Evolutionary conservation across 768 basidiomycete genomes (phyloP), one percentile per base, ranked within the genome.

Genomic region (Calocybe gangraenosa): DNA sequence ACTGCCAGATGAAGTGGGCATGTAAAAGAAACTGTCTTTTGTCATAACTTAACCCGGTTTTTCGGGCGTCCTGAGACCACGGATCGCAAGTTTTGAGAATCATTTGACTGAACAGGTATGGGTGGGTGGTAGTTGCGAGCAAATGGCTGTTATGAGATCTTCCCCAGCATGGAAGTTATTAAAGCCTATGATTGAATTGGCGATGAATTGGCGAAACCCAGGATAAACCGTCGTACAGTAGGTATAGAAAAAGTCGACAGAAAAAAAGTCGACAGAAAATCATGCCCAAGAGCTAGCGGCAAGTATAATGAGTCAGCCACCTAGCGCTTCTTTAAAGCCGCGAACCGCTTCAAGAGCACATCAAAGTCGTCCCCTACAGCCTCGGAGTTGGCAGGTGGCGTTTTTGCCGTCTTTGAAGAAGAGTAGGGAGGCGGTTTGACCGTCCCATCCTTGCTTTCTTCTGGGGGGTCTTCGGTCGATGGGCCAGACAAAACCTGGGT

Each of bases 281-380:
- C 38, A 44, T 39, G 19, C 38, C 38, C 21, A 6, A 37, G n/a
- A 13, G 18, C 13, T 5, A 15, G 9, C 25, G 20, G 4, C 22
- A 18, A 10, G 10, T 6, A 11, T 5, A 5, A 19, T 36, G 48
- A 32, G 30, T 37, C 30, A 38, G 11, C n/a, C 11, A 31, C 25
- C 65, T 64, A 90, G 37, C 81, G 80, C 66, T 89, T 90, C 72
- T 94, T 96, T 55, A 96, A 66, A 21, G 81, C 84, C 49, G 87
- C 90, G 57, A 96, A 95, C 46, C 93, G 80, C 61, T 78, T 81
- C 40, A 84, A 69, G 40, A 96, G 70, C 17, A 78, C 71, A 31
- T 86, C 84, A 55, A 92, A 89, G 46, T 86, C 85, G 54, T 92
- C 83, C 58, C 79, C 76, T 40, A 63, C 58, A 44, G 64, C 55